Percentiles rank a stretch among this genome's conserved stretches.
Evolutionary conservation across 768 basidiomycete genomes (phyloP).

Genomic region (Gloeophyllum trabeum): DNA sequence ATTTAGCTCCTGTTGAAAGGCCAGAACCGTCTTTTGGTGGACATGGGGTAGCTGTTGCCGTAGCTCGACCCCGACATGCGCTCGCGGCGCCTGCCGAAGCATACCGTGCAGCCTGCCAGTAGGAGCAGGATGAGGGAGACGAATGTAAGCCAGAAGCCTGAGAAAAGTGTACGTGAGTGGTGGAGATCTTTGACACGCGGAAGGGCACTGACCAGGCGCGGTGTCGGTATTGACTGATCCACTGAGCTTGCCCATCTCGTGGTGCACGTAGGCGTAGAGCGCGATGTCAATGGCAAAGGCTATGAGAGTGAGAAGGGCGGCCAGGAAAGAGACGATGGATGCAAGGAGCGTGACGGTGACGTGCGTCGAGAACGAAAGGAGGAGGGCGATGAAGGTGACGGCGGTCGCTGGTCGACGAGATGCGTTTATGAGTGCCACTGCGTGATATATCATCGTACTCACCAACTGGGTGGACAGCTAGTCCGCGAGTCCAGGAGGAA

Average conservation of each 20-base stretch:
- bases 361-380: slow-evolving; percentile 50
- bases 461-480: slow-evolving; percentile 72
- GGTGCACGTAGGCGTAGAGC: slow-evolving; percentile 49
- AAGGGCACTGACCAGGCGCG: slow-evolving; percentile 42
- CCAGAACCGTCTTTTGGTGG: slow-evolving; percentile 19
- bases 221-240: slow-evolving; percentile 36
- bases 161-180: not conserved
- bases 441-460: slow-evolving; percentile 16
- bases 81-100: slow-evolving; percentile 51
- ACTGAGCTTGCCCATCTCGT: slow-evolving; percentile 40
- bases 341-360: slow-evolving; percentile 30
- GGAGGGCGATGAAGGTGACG: slow-evolving; percentile 52
- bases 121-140: slow-evolving; percentile 50
- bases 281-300: slow-evolving; percentile 74
- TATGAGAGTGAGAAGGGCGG: slow-evolving; percentile 54
- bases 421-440: slow-evolving; percentile 1
- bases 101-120: slow-evolving; percentile 57
- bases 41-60: slow-evolving; percentile 15
- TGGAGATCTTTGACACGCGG: not conserved
- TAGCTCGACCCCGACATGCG: slow-evolving; percentile 35
- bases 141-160: slow-evolving; percentile 73
- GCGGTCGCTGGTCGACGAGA: slow-evolving; percentile 35
- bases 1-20: no score
- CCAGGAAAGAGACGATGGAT: slow-evolving; percentile 49
- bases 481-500: slow-evolving; percentile 59